Evolutionary conservation across 768 basidiomycete species (phyloP).

Genomic region (Lactarius hatsudake): DNA sequence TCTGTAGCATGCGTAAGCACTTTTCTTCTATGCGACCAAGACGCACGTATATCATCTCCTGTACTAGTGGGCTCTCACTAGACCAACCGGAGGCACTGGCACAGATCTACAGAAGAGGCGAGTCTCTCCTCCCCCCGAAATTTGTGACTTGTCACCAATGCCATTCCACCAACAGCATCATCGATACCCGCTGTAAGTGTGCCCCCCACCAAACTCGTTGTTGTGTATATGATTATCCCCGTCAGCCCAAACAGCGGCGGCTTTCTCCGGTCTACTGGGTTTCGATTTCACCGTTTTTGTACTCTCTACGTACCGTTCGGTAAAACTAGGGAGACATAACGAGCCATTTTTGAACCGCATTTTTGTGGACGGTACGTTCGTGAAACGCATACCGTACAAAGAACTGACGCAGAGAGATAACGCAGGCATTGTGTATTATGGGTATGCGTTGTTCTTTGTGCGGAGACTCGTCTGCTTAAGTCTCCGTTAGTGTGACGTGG

Average conservation of each 20-base stretch:
- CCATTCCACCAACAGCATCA: not conserved
- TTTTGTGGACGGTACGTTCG: conserved; percentile 19
- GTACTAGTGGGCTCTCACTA: conserved; percentile 2
- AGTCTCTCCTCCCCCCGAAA: not conserved
- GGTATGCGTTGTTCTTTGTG: conserved; percentile 8
- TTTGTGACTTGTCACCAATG: not conserved
- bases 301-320: conserved; percentile 23
- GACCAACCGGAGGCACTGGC: not conserved
- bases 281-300: conserved; percentile 28
- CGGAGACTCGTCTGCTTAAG: not conserved
- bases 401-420: not conserved
- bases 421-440: conserved; percentile 21
- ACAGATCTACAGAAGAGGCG: not conserved
- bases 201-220: not conserved
- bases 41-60: not conserved
- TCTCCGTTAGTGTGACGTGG: conserved; percentile 12
- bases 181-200: not conserved
- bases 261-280: conserved; percentile 24
- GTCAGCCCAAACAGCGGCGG: conserved; percentile 24
- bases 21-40: not conserved
- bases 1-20: not conserved
- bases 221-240: not conserved
- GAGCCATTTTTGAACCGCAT: conserved; percentile 18
- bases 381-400: not conserved
- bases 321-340: conserved; percentile 15